A percentile compares a stretch with the other conserved stretches of the same genome.
Conservation (phyloP, 305 asterid genomes). For the Petunia hybrid region DNA sequence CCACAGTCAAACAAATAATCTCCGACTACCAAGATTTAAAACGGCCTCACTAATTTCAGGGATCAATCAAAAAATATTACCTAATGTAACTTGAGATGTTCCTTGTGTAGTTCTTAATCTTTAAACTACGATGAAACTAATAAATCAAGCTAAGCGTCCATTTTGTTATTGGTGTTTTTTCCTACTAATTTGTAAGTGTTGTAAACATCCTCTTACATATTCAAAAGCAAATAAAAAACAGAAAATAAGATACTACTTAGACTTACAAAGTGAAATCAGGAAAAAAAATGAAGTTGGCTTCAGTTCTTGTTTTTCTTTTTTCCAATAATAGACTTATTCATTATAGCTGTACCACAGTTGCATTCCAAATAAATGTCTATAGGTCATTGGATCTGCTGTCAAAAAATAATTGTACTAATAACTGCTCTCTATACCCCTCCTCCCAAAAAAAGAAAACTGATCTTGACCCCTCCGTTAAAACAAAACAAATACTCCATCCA, state of each 20-base stretch:
- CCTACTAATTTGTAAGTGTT: background rate
- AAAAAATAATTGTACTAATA: background rate
- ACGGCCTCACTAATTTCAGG: background rate
- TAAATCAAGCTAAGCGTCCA: background rate
- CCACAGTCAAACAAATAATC: background rate
- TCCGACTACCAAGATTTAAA: background rate
- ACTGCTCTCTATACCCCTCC: background rate
- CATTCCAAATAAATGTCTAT: background rate
- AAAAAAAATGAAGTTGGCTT: background rate
- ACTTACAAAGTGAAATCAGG: background rate
- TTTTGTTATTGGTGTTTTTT: background rate
- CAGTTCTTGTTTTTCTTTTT: too few species aligned
- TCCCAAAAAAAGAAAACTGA: background rate
- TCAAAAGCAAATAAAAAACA: background rate
- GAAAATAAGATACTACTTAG: background rate
- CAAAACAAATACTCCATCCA: background rate
- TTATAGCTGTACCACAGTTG: background rate
- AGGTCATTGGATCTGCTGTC: background rate
- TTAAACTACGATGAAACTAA: background rate
- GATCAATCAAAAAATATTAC: background rate
- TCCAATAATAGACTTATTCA: background rate
- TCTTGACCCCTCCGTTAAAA: background rate
- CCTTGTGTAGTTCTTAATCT: background rate
- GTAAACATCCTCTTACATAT: background rate
- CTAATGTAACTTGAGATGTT: background rate